A percentile compares a stretch with the other conserved stretches of the same genome.
Evolutionary conservation across 192 early-diverging fungal species (phyloP).

Genomic region (Dimargaris verticillata): DNA sequence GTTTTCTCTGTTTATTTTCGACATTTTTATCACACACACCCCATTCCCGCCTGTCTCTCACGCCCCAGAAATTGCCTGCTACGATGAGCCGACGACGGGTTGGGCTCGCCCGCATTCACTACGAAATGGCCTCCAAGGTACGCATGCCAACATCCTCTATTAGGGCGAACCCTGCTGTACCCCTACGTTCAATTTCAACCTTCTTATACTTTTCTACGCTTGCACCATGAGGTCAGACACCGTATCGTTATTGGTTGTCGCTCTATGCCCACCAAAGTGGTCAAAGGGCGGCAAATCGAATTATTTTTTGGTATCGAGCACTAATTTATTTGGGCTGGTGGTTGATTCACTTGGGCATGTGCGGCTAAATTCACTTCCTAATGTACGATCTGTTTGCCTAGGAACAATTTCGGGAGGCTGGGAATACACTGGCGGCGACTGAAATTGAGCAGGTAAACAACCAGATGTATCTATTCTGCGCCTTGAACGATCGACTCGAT

Average conservation of each 20-base stretch:
- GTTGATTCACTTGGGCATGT: neutral
- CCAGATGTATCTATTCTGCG: neutral
- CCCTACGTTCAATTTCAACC: neutral
- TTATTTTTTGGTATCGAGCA: neutral
- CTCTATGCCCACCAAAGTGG: neutral
- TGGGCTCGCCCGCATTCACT: conserved; percentile 10
- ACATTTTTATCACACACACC: too few species aligned
- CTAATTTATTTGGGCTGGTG: neutral
- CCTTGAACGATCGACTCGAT: neutral
- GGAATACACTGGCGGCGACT: conserved; percentile 2
- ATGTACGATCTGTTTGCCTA: neutral
- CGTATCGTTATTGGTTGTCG: neutral
- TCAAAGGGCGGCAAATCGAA: neutral
- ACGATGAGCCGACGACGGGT: conserved; percentile 10
- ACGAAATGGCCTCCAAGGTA: conserved; percentile 7
- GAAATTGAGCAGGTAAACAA: conserved; percentile 8
- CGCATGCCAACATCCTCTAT: neutral
- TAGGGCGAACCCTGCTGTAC: neutral
- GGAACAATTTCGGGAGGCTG: conserved; percentile 1
- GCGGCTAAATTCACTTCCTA: neutral
- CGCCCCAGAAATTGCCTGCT: neutral
- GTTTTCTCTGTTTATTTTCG: too few species aligned
- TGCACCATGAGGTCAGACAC: neutral
- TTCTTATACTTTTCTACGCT: neutral
- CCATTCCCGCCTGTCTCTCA: too few species aligned